Evolutionary conservation across 768 basidiomycete species (phyloP).

Genomic region (Pilatotrama ljubarskyi): DNA sequence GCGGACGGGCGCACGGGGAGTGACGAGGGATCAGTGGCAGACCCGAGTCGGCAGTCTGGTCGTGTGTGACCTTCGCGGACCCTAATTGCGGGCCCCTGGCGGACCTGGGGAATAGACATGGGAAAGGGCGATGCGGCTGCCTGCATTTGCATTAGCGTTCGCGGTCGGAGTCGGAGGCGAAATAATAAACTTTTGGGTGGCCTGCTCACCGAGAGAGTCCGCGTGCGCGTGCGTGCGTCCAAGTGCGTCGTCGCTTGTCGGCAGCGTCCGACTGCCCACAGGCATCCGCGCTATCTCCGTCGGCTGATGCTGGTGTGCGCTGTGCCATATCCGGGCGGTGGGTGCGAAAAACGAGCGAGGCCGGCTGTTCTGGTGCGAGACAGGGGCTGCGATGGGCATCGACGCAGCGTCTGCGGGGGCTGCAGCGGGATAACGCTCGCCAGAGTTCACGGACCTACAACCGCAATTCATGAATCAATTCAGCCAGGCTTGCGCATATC

Average conservation of each 20-base stretch:
- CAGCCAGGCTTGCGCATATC: slow-evolving; percentile 14
- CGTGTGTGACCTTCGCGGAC: slow-evolving; percentile 13
- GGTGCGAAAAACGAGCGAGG: neutral
- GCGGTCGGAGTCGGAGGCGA: slow-evolving; percentile 15
- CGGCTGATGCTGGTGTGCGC: slow-evolving; percentile 4
- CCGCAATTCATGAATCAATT: neutral
- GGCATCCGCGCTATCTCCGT: slow-evolving; percentile 22
- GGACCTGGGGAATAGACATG: slow-evolving; percentile 3
- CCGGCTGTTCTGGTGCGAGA: slow-evolving; percentile 11
- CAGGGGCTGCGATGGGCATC: slow-evolving; percentile 7
- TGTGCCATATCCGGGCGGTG: slow-evolving; percentile 12
- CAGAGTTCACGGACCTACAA: slow-evolving; percentile 15
- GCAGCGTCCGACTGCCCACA: neutral
- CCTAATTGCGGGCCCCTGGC: slow-evolving; percentile 13
- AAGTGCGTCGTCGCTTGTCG: neutral
- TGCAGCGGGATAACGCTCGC: slow-evolving; percentile 2
- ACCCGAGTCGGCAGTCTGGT: slow-evolving; percentile 4
- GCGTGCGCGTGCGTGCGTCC: slow-evolving; percentile 16
- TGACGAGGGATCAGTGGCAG: neutral
- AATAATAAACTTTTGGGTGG: slow-evolving; percentile 28
- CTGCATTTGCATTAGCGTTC: slow-evolving; percentile 4
- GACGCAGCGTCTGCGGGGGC: neutral
- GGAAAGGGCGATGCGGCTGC: slow-evolving; percentile 11
- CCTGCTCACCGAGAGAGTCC: slow-evolving; percentile 9
- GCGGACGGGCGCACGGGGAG: slow-evolving; percentile 1